Percentiles rank a stretch among this genome's conserved stretches.
These are phyloP conservation scores for Desmodesmus armatus DNA, from an alignment of 139 green algal species.

Conservation along the genomic window DNA sequence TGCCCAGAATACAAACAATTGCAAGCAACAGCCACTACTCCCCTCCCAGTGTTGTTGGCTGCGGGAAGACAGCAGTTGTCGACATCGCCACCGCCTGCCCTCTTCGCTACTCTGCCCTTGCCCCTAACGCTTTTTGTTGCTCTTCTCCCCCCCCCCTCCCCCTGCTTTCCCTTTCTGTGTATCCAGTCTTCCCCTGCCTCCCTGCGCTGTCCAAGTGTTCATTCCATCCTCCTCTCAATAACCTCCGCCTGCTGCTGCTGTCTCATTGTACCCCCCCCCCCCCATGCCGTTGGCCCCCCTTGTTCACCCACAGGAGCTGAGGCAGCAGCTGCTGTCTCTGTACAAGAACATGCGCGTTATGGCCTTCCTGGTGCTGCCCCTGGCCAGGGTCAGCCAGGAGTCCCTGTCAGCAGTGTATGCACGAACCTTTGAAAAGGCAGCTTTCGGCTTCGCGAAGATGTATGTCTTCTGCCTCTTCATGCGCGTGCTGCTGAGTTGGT, in stretches of 20 bases:
- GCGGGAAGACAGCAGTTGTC: background rate
- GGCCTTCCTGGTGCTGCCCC: slow-evolving; percentile 58
- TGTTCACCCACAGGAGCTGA: slow-evolving; percentile 40
- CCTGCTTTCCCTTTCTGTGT: too few relatives aligned
- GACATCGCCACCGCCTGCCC: too few relatives aligned
- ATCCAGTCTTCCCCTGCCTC: background rate
- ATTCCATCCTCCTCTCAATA: background rate
- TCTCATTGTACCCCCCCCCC: background rate
- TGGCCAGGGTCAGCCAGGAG: slow-evolving; percentile 50
- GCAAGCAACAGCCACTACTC: too few relatives aligned
- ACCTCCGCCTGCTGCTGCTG: background rate
- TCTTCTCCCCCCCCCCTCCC: too few relatives aligned
- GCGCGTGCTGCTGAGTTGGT: slow-evolving; percentile 96
- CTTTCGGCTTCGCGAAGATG: slow-evolving; percentile 81
- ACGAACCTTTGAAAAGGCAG: slow-evolving; percentile 71
- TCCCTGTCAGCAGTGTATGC: slow-evolving; percentile 69
- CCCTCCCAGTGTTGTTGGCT: too few relatives aligned
- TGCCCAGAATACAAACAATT: too few relatives aligned
- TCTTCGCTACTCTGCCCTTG: too few relatives aligned
- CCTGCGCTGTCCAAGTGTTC: background rate
- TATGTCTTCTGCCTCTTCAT: slow-evolving; percentile 97
- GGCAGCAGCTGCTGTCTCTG: slow-evolving; percentile 49
- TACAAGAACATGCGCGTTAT: slow-evolving; percentile 44
- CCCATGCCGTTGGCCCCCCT: background rate
- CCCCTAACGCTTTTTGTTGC: too few relatives aligned